Conservation (phyloP, 176 grass and related monocot genomes). For the Themeda triandra region DNA sequence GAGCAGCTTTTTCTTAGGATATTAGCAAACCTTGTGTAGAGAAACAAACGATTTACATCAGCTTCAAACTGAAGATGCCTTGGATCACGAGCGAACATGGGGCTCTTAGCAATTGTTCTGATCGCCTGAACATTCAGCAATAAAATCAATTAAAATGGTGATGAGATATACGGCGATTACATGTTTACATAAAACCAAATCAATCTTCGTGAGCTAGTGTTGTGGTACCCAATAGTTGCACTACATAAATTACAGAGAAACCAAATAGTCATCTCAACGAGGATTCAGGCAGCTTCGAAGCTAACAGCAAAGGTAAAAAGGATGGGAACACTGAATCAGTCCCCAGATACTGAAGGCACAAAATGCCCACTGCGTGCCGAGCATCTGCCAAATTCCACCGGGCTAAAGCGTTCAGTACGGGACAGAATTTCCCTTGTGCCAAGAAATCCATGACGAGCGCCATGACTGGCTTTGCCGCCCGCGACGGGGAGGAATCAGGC, state of each 20-base stretch:
- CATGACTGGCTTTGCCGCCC: not conserved
- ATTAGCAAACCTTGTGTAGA: conserved; percentile 73
- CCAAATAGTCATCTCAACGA: conserved; percentile 1
- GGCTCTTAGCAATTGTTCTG: conserved; percentile 61
- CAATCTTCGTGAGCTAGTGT: not conserved
- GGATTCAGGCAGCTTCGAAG: not conserved
- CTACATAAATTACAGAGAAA: not conserved
- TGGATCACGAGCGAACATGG: conserved; percentile 70
- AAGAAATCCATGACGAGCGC: not conserved
- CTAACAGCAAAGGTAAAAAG: not conserved
- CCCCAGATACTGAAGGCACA: not conserved
- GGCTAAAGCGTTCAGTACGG: not conserved
- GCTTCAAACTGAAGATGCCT: conserved; percentile 85
- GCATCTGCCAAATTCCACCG: not conserved
- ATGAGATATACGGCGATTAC: not conserved
- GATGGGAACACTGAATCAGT: not conserved
- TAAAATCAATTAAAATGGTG: conserved; percentile 8
- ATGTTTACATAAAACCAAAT: not conserved
- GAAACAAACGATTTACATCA: conserved; percentile 82
- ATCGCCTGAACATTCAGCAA: conserved; percentile 51
- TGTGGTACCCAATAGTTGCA: not conserved
- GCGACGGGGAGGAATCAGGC: not conserved
- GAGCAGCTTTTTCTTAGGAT: not conserved
- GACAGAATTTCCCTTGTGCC: too few species aligned
- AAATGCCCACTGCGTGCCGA: not conserved